These are phyloP conservation scores for Celoporthe dispersa DNA, from an alignment of 2,329 filamentous ascomycete species.

Conservation along the genomic window DNA sequence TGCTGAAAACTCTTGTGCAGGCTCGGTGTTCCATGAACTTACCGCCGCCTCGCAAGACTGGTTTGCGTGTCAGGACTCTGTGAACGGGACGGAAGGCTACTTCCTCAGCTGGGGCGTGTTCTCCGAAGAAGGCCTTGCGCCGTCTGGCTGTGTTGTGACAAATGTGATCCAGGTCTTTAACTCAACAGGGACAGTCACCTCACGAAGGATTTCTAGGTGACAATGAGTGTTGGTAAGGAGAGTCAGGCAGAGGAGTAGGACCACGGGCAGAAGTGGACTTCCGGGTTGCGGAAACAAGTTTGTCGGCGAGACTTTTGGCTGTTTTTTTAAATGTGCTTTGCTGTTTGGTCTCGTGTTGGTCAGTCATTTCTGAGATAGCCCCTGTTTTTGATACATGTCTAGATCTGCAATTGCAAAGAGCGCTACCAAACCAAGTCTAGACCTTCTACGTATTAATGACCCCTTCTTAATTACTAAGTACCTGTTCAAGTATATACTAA, in stretches of 20 bases:
- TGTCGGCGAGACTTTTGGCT: neutral
- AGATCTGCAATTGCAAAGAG: neutral
- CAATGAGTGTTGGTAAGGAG: neutral
- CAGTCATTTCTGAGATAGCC: neutral
- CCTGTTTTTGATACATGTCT: neutral
- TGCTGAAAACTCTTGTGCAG: neutral
- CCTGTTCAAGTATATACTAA: too few species aligned
- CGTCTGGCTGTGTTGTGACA: conserved; percentile 10
- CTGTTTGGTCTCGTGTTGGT: neutral
- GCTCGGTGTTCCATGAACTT: conserved; percentile 8
- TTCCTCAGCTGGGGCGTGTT: conserved; percentile 26
- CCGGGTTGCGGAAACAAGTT: neutral
- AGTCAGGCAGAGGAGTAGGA: too few species aligned
- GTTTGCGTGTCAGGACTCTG: conserved; percentile 21
- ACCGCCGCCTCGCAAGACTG: conserved; percentile 20
- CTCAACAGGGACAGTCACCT: neutral
- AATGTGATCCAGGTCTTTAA: conserved; percentile 11
- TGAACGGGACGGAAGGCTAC: conserved; percentile 5
- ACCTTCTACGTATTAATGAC: too few species aligned
- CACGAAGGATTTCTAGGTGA: neutral
- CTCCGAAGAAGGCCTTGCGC: neutral
- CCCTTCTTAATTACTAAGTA: too few species aligned
- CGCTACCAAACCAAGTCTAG: neutral
- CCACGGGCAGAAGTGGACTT: neutral
- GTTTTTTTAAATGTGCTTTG: neutral